Base-by-base conservation (phyloP, 768 basidiomycete genomes). In the Auriscalpium orientale region DNA sequence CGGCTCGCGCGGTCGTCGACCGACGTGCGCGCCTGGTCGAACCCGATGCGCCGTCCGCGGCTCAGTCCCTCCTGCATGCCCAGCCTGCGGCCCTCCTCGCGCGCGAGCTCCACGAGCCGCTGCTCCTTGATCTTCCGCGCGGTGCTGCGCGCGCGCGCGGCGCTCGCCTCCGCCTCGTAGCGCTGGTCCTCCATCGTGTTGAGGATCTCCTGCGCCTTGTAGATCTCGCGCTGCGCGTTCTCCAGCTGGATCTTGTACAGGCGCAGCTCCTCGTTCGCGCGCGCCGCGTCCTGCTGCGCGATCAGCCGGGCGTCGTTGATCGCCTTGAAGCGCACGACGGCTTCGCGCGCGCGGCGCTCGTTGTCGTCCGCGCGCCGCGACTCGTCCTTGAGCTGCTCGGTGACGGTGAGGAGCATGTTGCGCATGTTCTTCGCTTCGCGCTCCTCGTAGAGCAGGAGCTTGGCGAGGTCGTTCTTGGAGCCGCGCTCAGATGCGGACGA, bases 161-260 rank as follows among this genome's bases (percentile, higher is more conserved):
- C 77, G 38, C 75, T 71, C 6, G 73, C 69, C 58, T 83, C 80
- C 0, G 81, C 81, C 2, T 76, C 72, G 12, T 72, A 69, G 2
- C 79, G 73, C 45, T 81, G 76, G 0, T 68, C 68, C 49, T 82
- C 78, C 4, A 82, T 69, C 18, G 74, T 68, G 35, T 74, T 70
- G 11, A 84, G 73, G 4, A 80, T 71, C 4, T 75, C 71, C 58
- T 85, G 82, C 0, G 83, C 83, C 37, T 75, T 74, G 21, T 69
- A 64, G 43, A 85, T 82, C 62, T 85, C 82, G 70, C 71, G 72
- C 60, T 85, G 82, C 15, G 84, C 84, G 36, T 76, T 70, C 16
- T 80, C 78, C 28, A 84, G 67, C 71, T 84, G 81, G 1, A 79
- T 49, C 64, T 81, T 84, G 64, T 83, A 85, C 53, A 83, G 53